Base-by-base conservation (phyloP, 2,329 filamentous ascomycete species). In the Phaeoacremonium minimum region DNA sequence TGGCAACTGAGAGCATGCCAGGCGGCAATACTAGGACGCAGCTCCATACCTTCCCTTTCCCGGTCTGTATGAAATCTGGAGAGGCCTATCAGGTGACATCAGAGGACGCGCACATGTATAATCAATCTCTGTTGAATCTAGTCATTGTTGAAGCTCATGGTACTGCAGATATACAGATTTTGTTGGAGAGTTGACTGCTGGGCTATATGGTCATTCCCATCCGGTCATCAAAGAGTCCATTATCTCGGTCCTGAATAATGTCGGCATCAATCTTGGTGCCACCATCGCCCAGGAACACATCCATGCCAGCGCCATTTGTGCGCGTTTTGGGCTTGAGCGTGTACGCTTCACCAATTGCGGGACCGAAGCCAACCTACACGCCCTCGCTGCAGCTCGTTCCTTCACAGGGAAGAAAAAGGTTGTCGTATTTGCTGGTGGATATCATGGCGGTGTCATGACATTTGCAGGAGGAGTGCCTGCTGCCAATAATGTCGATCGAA, bases 311-410 rank as follows among this genome's bases (percentile, higher is more conserved):
- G 50, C 67, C n/a, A 51, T 83, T n/a, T 71, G 67, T 38, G 47
- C 57, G 8, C 65, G 79, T 4, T 82, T 84, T 45, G 48, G 54
- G 0, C 57, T 83, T 5, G 75, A 79, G 6, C 63, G 67, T 11
- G 57, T 83, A 4, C 66, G 80, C 2, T 83, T 84, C 53, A 69
- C 73, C 29, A 84, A 83, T 53, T 80, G 76, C 0, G 80, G 80
- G 3, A 85, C 80, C 0, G 80, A 84, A 52, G 77, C 78, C 5
- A 83, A 78, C 34, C 61, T 77, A 5, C 72, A 79, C 49, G 77
- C 77, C 3, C 50, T 84, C 2, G 71, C 69, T 4, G 68, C 65
- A 2, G 78, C 77, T 1, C 64, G 71, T 8, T 58, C 58, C 14
- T 75, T 61, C 33, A 65, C 61, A 4, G 50, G 55, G 1, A 66